A percentile compares a stretch with the other conserved stretches of the same genome.
Conservation (phyloP, 2,329 filamentous ascomycete genomes). For the Botrytis elliptica region DNA sequence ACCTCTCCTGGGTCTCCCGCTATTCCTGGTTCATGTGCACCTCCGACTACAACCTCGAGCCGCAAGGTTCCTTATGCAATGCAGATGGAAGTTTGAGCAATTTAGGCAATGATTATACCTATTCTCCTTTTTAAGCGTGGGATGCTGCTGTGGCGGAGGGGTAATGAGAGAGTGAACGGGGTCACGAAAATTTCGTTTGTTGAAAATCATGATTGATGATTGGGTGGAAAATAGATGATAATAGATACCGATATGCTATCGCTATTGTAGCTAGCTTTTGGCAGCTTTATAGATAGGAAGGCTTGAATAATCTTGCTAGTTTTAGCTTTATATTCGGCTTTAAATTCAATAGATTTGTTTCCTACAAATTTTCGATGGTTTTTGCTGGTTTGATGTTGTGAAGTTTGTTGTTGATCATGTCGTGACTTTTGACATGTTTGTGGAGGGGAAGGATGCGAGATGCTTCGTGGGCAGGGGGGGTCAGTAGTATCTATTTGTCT, state of each 20-base stretch:
- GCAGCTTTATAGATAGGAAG: background rate
- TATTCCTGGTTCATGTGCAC: slow-evolving; percentile 22
- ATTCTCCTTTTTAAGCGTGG: background rate
- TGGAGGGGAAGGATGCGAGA: background rate
- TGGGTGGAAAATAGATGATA: background rate
- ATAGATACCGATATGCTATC: background rate
- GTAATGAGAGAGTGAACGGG: background rate
- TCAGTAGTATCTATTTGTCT: no score
- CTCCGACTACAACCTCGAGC: background rate
- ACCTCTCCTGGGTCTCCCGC: slow-evolving; percentile 29
- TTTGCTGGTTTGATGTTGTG: no score
- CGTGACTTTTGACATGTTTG: accelerated
- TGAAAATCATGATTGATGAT: background rate
- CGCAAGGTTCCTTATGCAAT: slow-evolving; percentile 7
- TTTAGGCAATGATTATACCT: background rate
- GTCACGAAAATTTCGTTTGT: background rate
- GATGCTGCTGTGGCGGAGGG: background rate
- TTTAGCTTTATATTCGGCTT: background rate
- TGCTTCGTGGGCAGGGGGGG: no score
- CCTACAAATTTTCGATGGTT: no score
- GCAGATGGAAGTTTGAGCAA: background rate
- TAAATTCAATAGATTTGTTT: background rate
- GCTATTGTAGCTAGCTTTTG: background rate
- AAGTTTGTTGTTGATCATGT: no score
- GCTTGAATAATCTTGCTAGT: background rate